Evolutionary conservation across 2,329 filamentous ascomycete species (phyloP).

Genomic region (Chaetomiaceae sp.): DNA sequence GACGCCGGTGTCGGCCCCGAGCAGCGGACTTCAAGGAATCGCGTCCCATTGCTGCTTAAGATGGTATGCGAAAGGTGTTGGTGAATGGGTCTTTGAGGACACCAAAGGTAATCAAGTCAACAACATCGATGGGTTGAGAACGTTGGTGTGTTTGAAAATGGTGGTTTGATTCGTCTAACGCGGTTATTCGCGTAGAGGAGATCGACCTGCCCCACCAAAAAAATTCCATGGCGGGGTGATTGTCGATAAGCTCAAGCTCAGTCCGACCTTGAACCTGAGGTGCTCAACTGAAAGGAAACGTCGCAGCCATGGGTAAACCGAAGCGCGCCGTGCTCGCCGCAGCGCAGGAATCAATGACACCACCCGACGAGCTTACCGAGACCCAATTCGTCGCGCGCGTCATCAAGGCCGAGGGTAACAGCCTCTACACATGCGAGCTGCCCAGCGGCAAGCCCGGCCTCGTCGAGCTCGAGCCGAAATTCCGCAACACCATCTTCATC

Average conservation of each 20-base stretch:
- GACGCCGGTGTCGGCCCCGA: conserved; percentile 9
- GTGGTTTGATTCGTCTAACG: background rate
- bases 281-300: no score
- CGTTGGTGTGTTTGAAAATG: no score
- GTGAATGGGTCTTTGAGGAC: no score
- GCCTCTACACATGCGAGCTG: conserved; percentile 74
- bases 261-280: no score
- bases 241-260: background rate
- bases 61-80: no score
- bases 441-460: conserved; percentile 63
- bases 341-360: conserved; percentile 63
- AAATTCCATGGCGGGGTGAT: conserved; percentile 13
- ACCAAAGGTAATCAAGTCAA: no score
- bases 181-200: background rate
- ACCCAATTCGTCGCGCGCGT: conserved; percentile 72
- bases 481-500: conserved; percentile 92
- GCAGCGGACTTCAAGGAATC: background rate
- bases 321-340: conserved; percentile 76
- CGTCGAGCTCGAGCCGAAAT: conserved; percentile 77
- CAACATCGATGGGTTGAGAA: no score
- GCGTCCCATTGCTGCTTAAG: no score
- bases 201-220: conserved; percentile 4
- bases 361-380: conserved; percentile 53
- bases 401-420: conserved; percentile 80
- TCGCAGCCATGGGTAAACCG: conserved; percentile 59